Evolutionary conservation across 306 rosid species (phyloP).

Genomic region (Corylus heterophylla): DNA sequence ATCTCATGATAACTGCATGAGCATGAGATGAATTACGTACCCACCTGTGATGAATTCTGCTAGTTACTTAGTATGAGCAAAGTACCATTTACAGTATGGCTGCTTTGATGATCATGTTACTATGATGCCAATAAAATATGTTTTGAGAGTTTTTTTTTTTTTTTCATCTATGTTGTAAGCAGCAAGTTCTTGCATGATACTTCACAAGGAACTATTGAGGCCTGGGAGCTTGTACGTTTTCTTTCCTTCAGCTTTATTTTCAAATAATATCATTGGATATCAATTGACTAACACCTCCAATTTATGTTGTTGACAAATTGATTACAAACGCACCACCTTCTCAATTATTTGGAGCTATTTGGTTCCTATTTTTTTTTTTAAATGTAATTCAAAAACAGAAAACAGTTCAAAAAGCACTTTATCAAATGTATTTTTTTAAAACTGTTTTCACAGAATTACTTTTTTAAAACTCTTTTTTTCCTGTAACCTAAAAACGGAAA

Average conservation of each 20-base stretch:
- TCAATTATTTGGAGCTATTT: no score
- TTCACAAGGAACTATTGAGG: slow-evolving; percentile 52
- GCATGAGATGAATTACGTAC: neutral
- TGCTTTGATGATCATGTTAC: neutral
- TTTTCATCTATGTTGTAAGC: slow-evolving; percentile 30
- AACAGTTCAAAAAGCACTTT: no score
- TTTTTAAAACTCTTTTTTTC: no score
- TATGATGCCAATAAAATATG: slow-evolving; percentile 16
- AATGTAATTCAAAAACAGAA: no score
- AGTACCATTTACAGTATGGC: neutral
- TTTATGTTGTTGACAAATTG: neutral
- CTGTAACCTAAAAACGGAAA: no score
- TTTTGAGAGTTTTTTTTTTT: slow-evolving; percentile 11
- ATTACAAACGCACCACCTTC: neutral
- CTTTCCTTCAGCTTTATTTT: neutral
- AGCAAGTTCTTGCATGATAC: slow-evolving; percentile 53
- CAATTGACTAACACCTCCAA: neutral
- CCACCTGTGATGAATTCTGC: neutral
- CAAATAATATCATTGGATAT: neutral
- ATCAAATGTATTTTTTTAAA: no score
- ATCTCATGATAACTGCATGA: neutral
- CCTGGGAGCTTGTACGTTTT: slow-evolving; percentile 89
- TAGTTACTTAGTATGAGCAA: neutral
- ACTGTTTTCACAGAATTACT: no score
- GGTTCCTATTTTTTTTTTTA: no score